Conservation (phyloP, 306 rosid genomes). For the Sicyos baderoa region DNA sequence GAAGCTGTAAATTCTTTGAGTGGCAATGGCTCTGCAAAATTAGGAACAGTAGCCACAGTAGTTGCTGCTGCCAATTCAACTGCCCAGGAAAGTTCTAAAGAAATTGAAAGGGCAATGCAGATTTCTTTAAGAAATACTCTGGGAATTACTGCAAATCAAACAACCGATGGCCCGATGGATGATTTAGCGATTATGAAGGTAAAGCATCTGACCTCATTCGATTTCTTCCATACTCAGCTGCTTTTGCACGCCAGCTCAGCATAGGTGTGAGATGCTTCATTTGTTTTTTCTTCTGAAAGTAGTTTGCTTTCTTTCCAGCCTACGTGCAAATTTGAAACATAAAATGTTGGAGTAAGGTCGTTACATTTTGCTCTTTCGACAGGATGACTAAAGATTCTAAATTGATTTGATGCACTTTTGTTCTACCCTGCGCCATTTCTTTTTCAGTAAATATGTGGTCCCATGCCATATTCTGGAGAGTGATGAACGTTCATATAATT, state of each 20-base stretch:
- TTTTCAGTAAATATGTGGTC: background rate
- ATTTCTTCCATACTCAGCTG: background rate
- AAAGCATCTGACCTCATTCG: constrained; percentile 5
- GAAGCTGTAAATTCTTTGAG: constrained; percentile 97
- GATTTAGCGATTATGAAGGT: constrained; percentile 95
- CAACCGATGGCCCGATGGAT: constrained; percentile 85
- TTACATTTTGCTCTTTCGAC: background rate
- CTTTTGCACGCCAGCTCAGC: background rate
- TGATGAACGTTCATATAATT: background rate
- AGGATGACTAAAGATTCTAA: background rate
- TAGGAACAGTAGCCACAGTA: constrained; percentile 94
- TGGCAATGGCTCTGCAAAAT: constrained; percentile 80
- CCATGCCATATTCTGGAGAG: background rate
- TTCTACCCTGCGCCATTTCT: background rate
- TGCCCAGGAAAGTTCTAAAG: constrained; percentile 84
- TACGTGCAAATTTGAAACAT: background rate
- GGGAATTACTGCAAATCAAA: constrained; percentile 63
- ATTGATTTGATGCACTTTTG: background rate
- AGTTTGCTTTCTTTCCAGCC: background rate
- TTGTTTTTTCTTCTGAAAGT: background rate
- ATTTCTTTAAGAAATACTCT: constrained; percentile 86
- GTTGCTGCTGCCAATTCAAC: constrained; percentile 97
- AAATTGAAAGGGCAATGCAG: constrained; percentile 95
- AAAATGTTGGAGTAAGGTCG: too few species aligned
- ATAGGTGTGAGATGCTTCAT: background rate